phyloP scores from a whole-genome alignment of 2,329 filamentous ascomycete genomes.

The Aureobasidium vineae region DNA sequence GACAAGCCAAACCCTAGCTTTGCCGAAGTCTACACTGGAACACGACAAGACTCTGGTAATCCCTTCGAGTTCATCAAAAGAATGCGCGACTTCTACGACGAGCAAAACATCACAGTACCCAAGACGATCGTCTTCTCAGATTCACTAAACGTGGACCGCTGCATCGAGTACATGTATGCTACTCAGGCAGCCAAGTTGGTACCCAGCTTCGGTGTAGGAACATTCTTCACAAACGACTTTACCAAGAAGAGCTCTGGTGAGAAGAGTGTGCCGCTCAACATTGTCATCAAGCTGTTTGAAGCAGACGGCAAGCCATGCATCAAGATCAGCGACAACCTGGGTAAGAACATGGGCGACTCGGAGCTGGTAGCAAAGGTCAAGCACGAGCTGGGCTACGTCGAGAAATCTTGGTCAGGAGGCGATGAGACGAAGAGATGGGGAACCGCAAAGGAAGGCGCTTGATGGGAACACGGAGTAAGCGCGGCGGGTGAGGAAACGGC shows the following conservation, averaged over 20 bases:
- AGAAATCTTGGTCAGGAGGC: slow-evolving; percentile 77
- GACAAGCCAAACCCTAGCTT: slow-evolving; percentile 55
- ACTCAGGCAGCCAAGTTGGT: slow-evolving; percentile 78
- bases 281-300: slow-evolving; percentile 94
- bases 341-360: slow-evolving; percentile 92
- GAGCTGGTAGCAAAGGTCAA: slow-evolving; percentile 80
- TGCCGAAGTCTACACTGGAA: slow-evolving; percentile 76
- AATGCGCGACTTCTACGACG: slow-evolving; percentile 78
- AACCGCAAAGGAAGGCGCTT: slow-evolving; percentile 16
- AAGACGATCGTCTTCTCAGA: slow-evolving; percentile 96
- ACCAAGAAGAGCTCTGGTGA: slow-evolving; percentile 65
- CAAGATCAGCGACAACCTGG: slow-evolving; percentile 84
- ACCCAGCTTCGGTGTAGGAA: slow-evolving; percentile 90
- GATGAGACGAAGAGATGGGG: slow-evolving; percentile 86
- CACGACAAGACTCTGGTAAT: slow-evolving; percentile 88
- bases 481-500: slow-evolving; percentile 7
- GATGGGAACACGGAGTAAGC: neutral
- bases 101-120: slow-evolving; percentile 69
- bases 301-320: slow-evolving; percentile 78
- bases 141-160: slow-evolving; percentile 85
- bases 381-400: slow-evolving; percentile 77
- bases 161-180: slow-evolving; percentile 82
- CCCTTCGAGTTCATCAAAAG: slow-evolving; percentile 73
- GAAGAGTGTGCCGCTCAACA: slow-evolving; percentile 91
- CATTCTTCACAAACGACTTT: slow-evolving; percentile 93